Evolutionary conservation across 805 yeast species (phyloP), one percentile per base, ranked within the genome.

Genomic region (Debaryomyces prosopidis): DNA sequence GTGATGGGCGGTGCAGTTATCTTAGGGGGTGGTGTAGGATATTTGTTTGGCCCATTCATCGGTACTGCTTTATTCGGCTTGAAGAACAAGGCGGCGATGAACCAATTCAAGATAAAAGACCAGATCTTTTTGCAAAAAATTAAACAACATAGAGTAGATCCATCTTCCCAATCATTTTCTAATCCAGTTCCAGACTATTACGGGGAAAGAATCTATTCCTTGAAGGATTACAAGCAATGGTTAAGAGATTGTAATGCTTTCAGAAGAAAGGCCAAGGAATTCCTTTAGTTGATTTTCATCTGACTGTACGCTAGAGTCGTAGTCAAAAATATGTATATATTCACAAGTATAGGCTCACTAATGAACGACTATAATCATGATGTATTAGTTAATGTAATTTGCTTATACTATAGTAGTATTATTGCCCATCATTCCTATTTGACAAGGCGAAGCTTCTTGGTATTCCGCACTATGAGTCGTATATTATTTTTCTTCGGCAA

Each of bases 121-220:
- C 79, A 82, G 52, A 73, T 77, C 33, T 94, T 92, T 56, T 73
- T 92, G 62, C 78, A 79, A 52, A 92, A 82, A 60, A 78, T 94
- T 51, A 81, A 79, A 55, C 74, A 75, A 46, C 86, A 89, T 67
- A 78, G 99, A 58, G 97, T 91, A 26, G 96, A 94, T 70, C 96
- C 99, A 16, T 79, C 91, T 15, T 82, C 87, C 45, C 97, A 91
- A 69, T 82, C 90, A 59, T 85, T 90, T 68, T 79, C 87, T 44
- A 94, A 92, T 68, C 98, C 98, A 11, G 96, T 94, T 39, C 97
- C 97, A n/a, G 99, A 94, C 67, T 94, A 90, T 69, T 94, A 94
- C 63, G 99, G 99, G 34, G 99, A 94, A 70, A 88, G 88, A 67
- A 91, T 94, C 50, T 89, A 89, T 43, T 85, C 95, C 43, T 68